These are phyloP conservation scores for Hirsutella minnesotensis DNA, from an alignment of 2,329 filamentous ascomycete genomes.

Conservation along the genomic window DNA sequence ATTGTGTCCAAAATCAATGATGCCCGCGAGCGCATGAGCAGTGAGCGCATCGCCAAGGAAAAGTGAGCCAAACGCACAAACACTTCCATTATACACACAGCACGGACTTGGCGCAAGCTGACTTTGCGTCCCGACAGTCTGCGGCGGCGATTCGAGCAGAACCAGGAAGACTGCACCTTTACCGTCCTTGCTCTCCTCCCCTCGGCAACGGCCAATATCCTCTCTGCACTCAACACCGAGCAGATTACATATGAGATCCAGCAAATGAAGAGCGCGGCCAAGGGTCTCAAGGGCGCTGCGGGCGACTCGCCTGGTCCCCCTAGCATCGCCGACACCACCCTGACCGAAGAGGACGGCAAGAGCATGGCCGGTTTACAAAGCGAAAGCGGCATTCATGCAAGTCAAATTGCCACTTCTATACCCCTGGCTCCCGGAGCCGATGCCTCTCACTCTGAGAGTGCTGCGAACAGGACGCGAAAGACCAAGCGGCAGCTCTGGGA, in stretches of 20 bases:
- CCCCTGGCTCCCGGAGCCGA: slow-evolving; percentile 28
- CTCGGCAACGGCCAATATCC: slow-evolving; percentile 79
- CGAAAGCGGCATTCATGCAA: slow-evolving; percentile 74
- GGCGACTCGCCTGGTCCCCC: slow-evolving; percentile 38
- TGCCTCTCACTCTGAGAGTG: slow-evolving; percentile 26
- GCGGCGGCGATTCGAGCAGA: slow-evolving; percentile 92
- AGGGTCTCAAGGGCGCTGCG: slow-evolving; percentile 40
- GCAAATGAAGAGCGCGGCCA: slow-evolving; percentile 66
- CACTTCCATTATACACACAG: too few relatives aligned
- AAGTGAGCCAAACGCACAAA: slow-evolving; percentile 51
- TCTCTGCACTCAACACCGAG: slow-evolving; percentile 82
- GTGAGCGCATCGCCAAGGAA: slow-evolving; percentile 89
- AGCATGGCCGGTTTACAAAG: slow-evolving; percentile 67
- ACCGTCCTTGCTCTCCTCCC: slow-evolving; percentile 93
- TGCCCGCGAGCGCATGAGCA: slow-evolving; percentile 90
- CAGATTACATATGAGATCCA: slow-evolving; percentile 88
- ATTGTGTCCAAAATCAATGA: slow-evolving; percentile 83
- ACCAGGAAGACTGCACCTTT: slow-evolving; percentile 97
- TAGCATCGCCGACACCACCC: slow-evolving; percentile 55
- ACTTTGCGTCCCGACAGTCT: slow-evolving; percentile 43
- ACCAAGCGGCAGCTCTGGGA: slow-evolving; percentile 94
- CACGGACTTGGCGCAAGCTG: too few relatives aligned
- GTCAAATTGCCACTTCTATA: slow-evolving; percentile 53
- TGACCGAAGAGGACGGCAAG: slow-evolving; percentile 72
- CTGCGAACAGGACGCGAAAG: slow-evolving; percentile 43